These are phyloP conservation scores for Microthlaspi erraticum DNA, from an alignment of 345 rosid species.

Conservation along the genomic window DNA sequence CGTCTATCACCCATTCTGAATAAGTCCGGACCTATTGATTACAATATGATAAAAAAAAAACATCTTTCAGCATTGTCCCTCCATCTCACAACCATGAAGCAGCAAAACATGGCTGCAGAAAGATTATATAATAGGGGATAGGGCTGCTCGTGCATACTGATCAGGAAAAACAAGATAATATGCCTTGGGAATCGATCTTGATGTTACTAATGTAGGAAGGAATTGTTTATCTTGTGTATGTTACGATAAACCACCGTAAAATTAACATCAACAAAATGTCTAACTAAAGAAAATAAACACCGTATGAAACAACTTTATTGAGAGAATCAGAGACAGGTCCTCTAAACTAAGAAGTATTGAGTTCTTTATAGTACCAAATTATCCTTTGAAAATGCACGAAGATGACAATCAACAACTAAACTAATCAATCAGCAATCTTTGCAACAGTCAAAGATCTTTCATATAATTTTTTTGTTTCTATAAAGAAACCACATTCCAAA, in stretches of 20 bases:
- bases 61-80: conserved; percentile 21
- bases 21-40: conserved; percentile 80
- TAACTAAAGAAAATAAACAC: conserved; percentile 1
- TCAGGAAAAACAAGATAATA: not conserved
- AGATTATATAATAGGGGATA: not conserved
- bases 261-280: conserved; percentile 6
- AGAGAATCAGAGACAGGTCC: not conserved
- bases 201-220: not conserved
- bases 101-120: not conserved
- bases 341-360: not conserved
- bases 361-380: not conserved
- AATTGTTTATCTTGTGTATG: not conserved
- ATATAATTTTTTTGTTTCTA: not conserved
- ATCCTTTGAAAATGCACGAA: not conserved
- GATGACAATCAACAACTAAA: conserved; percentile 8
- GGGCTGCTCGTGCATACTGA: conserved; percentile 3
- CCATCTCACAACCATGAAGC: not conserved
- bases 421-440: not conserved
- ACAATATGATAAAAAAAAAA: conserved; percentile 13
- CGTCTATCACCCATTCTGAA: conserved; percentile 99
- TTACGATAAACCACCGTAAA: not conserved
- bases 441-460: not conserved
- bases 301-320: not conserved
- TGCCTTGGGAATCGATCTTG: conserved; percentile 1
- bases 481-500: conserved; percentile 20